Conservation (phyloP, 345 rosid species). For the Cardiospermum halicacabum region DNA sequence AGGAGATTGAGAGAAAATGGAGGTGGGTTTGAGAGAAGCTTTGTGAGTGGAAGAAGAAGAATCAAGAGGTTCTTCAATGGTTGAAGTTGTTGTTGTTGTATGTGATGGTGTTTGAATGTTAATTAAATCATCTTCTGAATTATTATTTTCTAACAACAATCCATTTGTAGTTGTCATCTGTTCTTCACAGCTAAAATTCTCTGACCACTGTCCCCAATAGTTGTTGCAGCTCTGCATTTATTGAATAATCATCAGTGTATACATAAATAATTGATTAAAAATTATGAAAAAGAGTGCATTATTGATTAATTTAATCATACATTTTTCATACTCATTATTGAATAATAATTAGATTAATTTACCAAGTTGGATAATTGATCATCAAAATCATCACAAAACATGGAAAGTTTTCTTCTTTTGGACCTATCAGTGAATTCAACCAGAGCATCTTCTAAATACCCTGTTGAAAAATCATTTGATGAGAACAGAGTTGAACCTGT, state of each 20-base stretch:
- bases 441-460: conserved; percentile 85
- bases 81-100: conserved; percentile 15
- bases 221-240: conserved; percentile 35
- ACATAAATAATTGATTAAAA: too few relatives aligned
- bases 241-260: conserved; percentile 24
- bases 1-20: too few relatives aligned
- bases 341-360: too few relatives aligned
- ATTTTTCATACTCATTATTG: too few relatives aligned
- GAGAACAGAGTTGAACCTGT: conserved; percentile 32
- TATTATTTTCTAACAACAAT: conserved; percentile 22
- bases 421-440: conserved; percentile 57
- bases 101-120: conserved; percentile 43
- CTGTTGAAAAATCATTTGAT: conserved; percentile 64
- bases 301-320: too few relatives aligned
- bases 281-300: too few relatives aligned
- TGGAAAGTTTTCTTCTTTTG: conserved; percentile 57
- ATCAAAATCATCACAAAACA: conserved; percentile 26
- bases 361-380: conserved; percentile 21
- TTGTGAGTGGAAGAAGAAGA: conserved; percentile 47
- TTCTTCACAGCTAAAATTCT: conserved; percentile 49
- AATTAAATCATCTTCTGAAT: conserved; percentile 38
- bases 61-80: conserved; percentile 26
- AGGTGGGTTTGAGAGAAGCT: conserved; percentile 20
- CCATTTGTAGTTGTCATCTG: conserved; percentile 18
- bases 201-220: conserved; percentile 50